phyloP scores from a whole-genome alignment of 345 rosid species.

The Atalantia buxifolia region DNA sequence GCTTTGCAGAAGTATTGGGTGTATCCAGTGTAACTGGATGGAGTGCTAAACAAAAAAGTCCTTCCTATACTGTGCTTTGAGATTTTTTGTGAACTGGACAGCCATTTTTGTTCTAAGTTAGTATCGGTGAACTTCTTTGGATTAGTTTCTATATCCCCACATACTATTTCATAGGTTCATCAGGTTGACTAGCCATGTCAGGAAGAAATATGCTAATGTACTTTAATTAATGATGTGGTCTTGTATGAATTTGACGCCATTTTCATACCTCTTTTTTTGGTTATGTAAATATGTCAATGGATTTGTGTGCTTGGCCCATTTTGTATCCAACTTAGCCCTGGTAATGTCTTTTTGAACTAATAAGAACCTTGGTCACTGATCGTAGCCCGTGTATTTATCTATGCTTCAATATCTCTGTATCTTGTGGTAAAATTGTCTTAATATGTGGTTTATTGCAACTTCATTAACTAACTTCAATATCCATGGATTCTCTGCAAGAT shows the following conservation, averaged over 20 bases:
- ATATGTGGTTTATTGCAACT: conserved; percentile 9
- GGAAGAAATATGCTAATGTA: not conserved
- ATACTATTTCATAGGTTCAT: not conserved
- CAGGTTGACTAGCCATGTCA: not conserved
- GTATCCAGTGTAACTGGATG: not conserved
- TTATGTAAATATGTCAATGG: not conserved
- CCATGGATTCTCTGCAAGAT: not conserved
- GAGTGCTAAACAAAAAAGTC: not conserved
- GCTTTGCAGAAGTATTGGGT: not conserved
- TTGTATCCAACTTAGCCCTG: not conserved
- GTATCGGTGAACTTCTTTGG: not conserved
- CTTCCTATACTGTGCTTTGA: not conserved
- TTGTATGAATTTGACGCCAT: not conserved
- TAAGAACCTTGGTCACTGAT: not conserved
- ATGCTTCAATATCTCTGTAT: not conserved
- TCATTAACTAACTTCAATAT: not conserved
- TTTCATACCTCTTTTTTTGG: not conserved
- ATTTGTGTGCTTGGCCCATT: not conserved
- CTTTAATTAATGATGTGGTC: not conserved
- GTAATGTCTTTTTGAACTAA: not conserved
- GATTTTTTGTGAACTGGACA: not conserved
- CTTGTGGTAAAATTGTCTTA: not conserved
- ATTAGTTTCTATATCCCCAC: not conserved
- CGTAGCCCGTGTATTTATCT: not conserved
- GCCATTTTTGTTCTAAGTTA: not conserved